Percentiles rank a stretch among this genome's conserved stretches.
phyloP scores from a whole-genome alignment of 169 alveolate genomes.

The Plasmodium sp. region DNA sequence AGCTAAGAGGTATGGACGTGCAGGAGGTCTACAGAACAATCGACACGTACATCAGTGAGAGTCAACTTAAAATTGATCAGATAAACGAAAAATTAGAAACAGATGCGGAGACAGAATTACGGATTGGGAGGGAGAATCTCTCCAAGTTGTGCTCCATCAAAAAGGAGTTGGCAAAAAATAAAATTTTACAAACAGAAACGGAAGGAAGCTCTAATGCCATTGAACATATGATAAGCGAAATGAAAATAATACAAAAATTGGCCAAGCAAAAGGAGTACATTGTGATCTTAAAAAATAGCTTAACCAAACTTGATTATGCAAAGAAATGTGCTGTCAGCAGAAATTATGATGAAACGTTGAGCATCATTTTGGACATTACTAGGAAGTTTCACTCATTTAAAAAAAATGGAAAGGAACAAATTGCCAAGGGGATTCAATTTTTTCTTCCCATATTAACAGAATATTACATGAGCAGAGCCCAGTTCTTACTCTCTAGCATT shows the following conservation, averaged over 20 bases:
- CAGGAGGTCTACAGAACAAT: constrained; percentile 14
- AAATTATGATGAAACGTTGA: constrained; percentile 35
- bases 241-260: constrained; percentile 37
- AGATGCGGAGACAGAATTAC: constrained; percentile 16
- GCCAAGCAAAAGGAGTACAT: constrained; percentile 48
- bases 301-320: constrained; percentile 39
- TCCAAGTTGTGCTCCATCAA: constrained; percentile 2
- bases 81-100: constrained; percentile 13
- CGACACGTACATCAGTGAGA: constrained; percentile 21
- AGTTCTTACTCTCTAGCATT: constrained; percentile 48
- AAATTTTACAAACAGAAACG: not conserved
- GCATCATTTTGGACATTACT: constrained; percentile 31
- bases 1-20: constrained; percentile 1
- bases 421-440: constrained; percentile 37
- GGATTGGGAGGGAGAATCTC: not conserved
- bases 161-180: constrained; percentile 14
- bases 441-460: constrained; percentile 29
- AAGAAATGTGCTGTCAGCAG: constrained; percentile 59
- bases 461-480: constrained; percentile 23
- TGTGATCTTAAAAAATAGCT: constrained; percentile 26
- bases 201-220: constrained; percentile 6
- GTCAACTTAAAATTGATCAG: constrained; percentile 2
- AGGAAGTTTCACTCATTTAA: constrained; percentile 30
- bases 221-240: constrained; percentile 61
- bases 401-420: constrained; percentile 32